These are phyloP conservation scores for Globisporangium canariense DNA, from an alignment of 352 stramenopile genomes.

Conservation along the genomic window DNA sequence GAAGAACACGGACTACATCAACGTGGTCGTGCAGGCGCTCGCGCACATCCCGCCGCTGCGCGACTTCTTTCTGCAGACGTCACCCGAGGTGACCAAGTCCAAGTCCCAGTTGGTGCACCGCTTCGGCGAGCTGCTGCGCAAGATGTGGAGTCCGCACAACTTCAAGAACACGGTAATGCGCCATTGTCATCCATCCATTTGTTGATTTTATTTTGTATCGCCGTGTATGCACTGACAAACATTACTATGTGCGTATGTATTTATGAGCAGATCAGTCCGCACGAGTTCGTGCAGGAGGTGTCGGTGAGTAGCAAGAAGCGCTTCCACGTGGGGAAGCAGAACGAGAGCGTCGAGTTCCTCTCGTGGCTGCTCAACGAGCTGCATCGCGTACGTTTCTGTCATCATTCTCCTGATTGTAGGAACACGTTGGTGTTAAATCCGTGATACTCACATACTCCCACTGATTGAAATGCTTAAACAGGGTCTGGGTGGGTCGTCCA, in stretches of 20 bases:
- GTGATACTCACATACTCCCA: neutral
- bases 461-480: constrained; percentile 13
- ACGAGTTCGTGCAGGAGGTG: constrained; percentile 96
- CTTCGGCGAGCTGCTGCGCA: constrained; percentile 96
- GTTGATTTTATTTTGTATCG: neutral
- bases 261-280: constrained; percentile 83
- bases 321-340: constrained; percentile 94
- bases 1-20: constrained; percentile 97
- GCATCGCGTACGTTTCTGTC: constrained; percentile 60
- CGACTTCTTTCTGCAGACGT: constrained; percentile 92
- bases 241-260: neutral
- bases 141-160: constrained; percentile 97
- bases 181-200: neutral
- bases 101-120: constrained; percentile 86
- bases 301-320: constrained; percentile 93
- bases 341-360: constrained; percentile 96
- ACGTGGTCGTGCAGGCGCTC: constrained; percentile 95
- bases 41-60: constrained; percentile 93
- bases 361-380: constrained; percentile 96
- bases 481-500: constrained; percentile 81
- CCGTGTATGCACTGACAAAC: neutral
- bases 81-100: constrained; percentile 44
- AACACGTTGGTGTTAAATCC: neutral
- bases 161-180: constrained; percentile 95
- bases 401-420: neutral